phyloP scores from a whole-genome alignment of 2,329 filamentous ascomycete genomes.

The Cylindrodendrum hubeiense region DNA sequence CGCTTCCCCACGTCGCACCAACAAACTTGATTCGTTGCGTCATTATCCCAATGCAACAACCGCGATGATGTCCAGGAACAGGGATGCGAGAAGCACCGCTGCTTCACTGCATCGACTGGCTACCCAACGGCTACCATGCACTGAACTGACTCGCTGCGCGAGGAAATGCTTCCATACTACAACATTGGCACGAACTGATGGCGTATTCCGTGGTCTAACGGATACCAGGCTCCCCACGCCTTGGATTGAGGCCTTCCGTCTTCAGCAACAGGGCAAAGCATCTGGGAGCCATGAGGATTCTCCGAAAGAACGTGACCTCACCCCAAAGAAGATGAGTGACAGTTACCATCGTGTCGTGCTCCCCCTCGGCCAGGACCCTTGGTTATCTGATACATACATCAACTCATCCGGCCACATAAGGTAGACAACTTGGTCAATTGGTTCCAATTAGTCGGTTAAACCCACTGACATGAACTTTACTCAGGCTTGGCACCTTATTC shows the following conservation, averaged over 20 bases:
- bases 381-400: conserved; percentile 82
- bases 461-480: not conserved
- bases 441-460: no score
- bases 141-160: not conserved
- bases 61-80: conserved; percentile 27
- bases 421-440: conserved; percentile 12
- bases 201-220: conserved; percentile 44
- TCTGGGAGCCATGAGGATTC: conserved; percentile 20
- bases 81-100: conserved; percentile 3
- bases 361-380: conserved; percentile 79
- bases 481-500: conserved; percentile 74
- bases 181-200: conserved; percentile 37
- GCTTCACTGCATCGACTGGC: conserved; percentile 17
- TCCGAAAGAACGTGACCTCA: conserved; percentile 40
- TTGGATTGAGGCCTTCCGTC: conserved; percentile 46
- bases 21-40: not conserved
- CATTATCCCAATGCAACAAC: conserved; percentile 1
- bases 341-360: conserved; percentile 56
- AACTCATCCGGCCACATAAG: conserved; percentile 82
- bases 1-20: not conserved
- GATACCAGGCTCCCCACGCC: conserved; percentile 44
- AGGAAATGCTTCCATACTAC: conserved; percentile 34
- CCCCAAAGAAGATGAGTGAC: conserved; percentile 47
- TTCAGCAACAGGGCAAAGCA: conserved; percentile 35
- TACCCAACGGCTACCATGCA: not conserved